These are phyloP conservation scores for Metschnikowia lochheadii DNA, from an alignment of 805 yeast genomes.

Conservation along the genomic window DNA sequence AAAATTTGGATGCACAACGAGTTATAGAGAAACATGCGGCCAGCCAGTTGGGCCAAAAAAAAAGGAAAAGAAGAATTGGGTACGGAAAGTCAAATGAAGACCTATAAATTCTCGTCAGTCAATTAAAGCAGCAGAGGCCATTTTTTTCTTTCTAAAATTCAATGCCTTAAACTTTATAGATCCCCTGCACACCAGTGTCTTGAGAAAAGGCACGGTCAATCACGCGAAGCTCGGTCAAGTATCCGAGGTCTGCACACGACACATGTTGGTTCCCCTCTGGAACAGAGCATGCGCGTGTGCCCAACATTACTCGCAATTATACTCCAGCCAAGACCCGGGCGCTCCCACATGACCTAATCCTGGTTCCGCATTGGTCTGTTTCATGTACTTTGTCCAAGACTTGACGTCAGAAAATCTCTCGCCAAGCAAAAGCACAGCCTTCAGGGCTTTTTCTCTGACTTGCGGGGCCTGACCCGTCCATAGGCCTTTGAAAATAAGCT, in stretches of 20 bases:
- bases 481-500: conserved; percentile 14
- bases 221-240: not conserved
- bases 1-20: not conserved
- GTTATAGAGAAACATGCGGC: not conserved
- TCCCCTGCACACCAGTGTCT: not conserved
- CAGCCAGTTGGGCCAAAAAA: not conserved
- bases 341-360: conserved; percentile 9
- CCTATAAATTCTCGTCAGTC: not conserved
- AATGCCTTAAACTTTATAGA: not conserved
- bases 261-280: not conserved
- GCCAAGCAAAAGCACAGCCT: conserved; percentile 9
- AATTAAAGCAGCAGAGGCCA: not conserved
- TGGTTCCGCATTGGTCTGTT: conserved; percentile 7
- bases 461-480: conserved; percentile 13
- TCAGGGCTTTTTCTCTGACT: conserved; percentile 11
- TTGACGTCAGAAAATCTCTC: conserved; percentile 12
- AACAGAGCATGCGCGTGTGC: not conserved
- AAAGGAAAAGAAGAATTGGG: too few species aligned
- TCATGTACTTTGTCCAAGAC: conserved; percentile 14
- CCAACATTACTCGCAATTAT: conserved; percentile 3
- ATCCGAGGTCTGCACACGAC: conserved; percentile 4
- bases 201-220: not conserved
- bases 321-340: conserved; percentile 17
- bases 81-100: not conserved
- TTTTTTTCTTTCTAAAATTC: not conserved